Base-by-base conservation (phyloP, 345 rosid species). In the Sisymbrium irio region DNA sequence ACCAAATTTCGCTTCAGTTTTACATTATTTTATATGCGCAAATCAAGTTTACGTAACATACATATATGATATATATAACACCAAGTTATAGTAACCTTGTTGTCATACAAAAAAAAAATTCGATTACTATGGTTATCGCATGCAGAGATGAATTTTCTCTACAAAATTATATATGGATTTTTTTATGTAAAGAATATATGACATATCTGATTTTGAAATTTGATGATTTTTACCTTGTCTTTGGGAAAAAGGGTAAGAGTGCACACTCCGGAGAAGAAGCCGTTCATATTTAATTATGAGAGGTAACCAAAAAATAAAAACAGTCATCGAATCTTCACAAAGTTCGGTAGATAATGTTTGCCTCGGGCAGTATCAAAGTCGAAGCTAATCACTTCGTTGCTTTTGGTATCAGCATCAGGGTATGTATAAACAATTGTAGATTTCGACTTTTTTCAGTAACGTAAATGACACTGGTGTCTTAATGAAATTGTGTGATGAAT, bases 241-340 rank as follows among this genome's bases (percentile, higher is more conserved):
- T 11, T 20, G 12, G 46, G 50, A 5, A 64, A 74, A 76, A 89
- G 96, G 65, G 98, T 89, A 79, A 94, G 83, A 81, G 85, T 91
- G 35, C 83, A 80, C 54, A 76, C 89, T 65, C 93, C 98, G 1
- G 72, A 80, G 67, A 85, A 74, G 39, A 94, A 89, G 55, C 93
- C 90, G 2, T 91, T 73, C 49, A 87, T 94, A 58, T 94, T 94
- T n/a, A n/a, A n/a, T n/a, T 85, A 28, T 94, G 93, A 88, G 97
- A 81, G 98, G 98, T 41, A 91, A 94, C 22, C 97, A 97, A 4
- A 94, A 51, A 80, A 96, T 97, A 17, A 88, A 77, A 73, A 91
- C 97, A 0, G 68, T 76, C 44, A 81, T 94, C 35, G 72, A 77
- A 3, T 89, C 88, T 79, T 81, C 88, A 5, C 67, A 80, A 73